Evolutionary conservation across 495 filamentous ascomycete genomes (phyloP).

Genomic region (Hypoxylon cercidicola): DNA sequence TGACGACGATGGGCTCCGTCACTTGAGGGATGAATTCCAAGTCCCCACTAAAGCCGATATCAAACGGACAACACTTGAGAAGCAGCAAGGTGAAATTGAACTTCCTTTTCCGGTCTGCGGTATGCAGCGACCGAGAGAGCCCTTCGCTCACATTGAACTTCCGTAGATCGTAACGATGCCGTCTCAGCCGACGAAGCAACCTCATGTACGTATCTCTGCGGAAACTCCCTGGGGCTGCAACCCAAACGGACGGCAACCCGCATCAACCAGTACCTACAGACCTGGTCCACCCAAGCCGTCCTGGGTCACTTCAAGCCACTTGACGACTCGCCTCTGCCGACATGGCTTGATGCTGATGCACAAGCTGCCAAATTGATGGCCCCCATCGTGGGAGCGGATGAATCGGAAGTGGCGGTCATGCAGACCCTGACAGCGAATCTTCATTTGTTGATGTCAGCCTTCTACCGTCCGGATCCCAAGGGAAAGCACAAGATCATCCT

Average conservation of each 20-base stretch:
- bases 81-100: constrained; percentile 34
- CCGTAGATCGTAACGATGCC: constrained; percentile 48
- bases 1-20: constrained; percentile 70
- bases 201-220: constrained; percentile 85
- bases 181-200: constrained; percentile 39
- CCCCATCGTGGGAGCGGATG: constrained; percentile 82
- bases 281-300: constrained; percentile 95
- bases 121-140: constrained; percentile 9
- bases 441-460: constrained; percentile 89
- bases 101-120: constrained; percentile 17
- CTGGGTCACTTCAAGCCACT: constrained; percentile 91
- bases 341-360: constrained; percentile 84
- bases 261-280: constrained; percentile 79
- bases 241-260: constrained; percentile 76
- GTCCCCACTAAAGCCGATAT: constrained; percentile 85
- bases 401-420: constrained; percentile 91
- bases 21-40: constrained; percentile 80
- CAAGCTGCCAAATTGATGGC: constrained; percentile 77
- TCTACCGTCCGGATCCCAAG: constrained; percentile 80
- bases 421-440: constrained; percentile 91
- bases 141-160: constrained; percentile 31
- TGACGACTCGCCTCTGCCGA: constrained; percentile 75
- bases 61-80: constrained; percentile 68
- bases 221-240: constrained; percentile 95
- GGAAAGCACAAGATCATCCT: constrained; percentile 89